phyloP scores from a whole-genome alignment of 1,284 basidiomycete genomes.

The Ganoderma lucidum region DNA sequence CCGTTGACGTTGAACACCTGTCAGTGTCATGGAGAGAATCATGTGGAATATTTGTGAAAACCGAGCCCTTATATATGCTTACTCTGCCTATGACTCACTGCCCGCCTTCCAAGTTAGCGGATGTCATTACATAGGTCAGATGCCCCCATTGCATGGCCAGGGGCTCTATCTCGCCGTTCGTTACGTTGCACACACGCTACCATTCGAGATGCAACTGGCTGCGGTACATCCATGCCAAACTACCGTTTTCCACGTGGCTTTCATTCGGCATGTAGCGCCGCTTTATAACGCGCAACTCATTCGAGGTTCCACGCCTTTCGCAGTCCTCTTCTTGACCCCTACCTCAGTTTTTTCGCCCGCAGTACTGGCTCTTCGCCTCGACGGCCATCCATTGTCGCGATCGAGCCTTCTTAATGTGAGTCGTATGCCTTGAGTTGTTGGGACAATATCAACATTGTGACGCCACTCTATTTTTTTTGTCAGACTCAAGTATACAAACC shows the following conservation, averaged over 20 bases:
- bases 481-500: not conserved
- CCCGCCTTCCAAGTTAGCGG: too few relatives aligned
- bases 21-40: too few relatives aligned
- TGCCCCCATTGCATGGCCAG: too few relatives aligned
- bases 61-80: too few relatives aligned
- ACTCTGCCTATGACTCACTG: too few relatives aligned
- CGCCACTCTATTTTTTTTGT: not conserved
- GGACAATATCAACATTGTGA: not conserved
- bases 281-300: not conserved
- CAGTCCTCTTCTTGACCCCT: not conserved
- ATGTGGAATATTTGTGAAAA: too few relatives aligned
- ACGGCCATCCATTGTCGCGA: not conserved
- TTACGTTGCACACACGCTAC: not conserved
- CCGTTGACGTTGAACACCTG: not conserved
- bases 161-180: not conserved
- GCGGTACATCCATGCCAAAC: not conserved
- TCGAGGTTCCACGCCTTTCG: not conserved
- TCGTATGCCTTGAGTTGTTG: not conserved
- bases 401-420: not conserved
- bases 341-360: not conserved
- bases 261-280: not conserved
- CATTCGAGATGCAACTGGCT: not conserved
- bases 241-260: not conserved
- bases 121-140: too few relatives aligned
- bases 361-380: not conserved